Evolutionary conservation across 441 rosid genomes (phyloP), one percentile per base, ranked within the genome.

Genomic region (Pelargonium fulgidum): DNA sequence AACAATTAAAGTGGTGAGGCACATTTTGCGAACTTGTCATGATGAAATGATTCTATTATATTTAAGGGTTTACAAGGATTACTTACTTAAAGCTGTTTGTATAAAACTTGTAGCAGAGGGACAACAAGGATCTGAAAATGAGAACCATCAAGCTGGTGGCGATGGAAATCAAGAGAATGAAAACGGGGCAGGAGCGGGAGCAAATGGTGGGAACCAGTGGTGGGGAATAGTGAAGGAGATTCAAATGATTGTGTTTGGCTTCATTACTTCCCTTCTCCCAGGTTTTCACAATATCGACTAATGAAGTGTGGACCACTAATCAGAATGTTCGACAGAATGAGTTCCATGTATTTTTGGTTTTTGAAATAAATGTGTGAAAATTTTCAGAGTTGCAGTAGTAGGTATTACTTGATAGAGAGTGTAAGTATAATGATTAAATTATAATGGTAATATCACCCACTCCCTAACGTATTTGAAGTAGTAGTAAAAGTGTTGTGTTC

Each of bases 171-270:
- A 6, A 68, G 87, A 78, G 73, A 87, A 89, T 71, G 89, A 72
- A 67, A 88, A 87, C 64, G 82, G 70, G 0, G 84, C 74, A 44
- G 87, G 77, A 42, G 77, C 76, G 2, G 82, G 72, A 19, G 90
- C 72, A 13, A 71, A 87, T 47, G 86, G 77, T 33, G 92, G 91
- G 67, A 89, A 90, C 50, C 85, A 80, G 17, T 89, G 96, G 99
- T 92, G 99, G 99, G 94, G 89, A 68, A 86, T 94, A 62, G 87
- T 89, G 65, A 94, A 87, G 83, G 99, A 94, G 85, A 86, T 94
- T 77, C 97, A 94, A 78, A 89, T 94, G 96, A 87, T 94, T 10
- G 89, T 94, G 58, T 89, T 94, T 6, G 99, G 99, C 64, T 94
- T 92, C 82, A 90, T 94, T 64, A 90, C 99, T 29, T 94, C 98